Evolutionary conservation across 1,284 basidiomycete genomes (phyloP), one percentile per base, ranked within the genome.

Genomic region (Caloboletus firmus): DNA sequence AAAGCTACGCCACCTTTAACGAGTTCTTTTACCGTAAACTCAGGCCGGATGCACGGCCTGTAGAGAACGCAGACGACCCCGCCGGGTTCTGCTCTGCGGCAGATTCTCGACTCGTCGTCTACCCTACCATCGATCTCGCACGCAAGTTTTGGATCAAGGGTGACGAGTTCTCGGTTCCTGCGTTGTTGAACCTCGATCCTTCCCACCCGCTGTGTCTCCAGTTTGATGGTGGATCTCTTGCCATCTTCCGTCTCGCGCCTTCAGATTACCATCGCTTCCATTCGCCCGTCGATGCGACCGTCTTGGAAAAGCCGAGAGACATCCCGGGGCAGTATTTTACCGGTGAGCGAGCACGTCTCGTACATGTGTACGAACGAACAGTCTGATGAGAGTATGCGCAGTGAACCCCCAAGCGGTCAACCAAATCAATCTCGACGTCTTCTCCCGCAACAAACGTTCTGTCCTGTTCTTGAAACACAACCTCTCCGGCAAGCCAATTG

Each of bases 201-300:
- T 64, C 68, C 54, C 74, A 79, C 4, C 69, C 74, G 0, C 51
- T 64, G 11, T 80, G 81, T 11, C 69, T 69, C 6, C 59, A 71
- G 10, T 79, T 82, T 48, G 65, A 74, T 18, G 76, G 77, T 20
- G 77, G 78, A 0, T 76, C 81, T 11, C 62, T 91, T 2, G 84
- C 85, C 0, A 82, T 87, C 55, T 91, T 91, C 74, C 79, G 89
- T 20, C 79, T 92, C 17, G 89, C 90, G 0, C 91, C 90, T 0
- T 83, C 86, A 35, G 92, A 94, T 67, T 94, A 93, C 62, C 91
- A 93, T 66, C 83, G 91, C 22, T 94, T 91, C 78, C 92, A 94
- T 63, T 82, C 82, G 28, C 91, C 91, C 1, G 76, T 87, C 26
- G 83, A 87, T 51, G 88, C 80, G 20, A 77, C 73, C 24, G 61